phyloP scores from a whole-genome alignment of 768 basidiomycete species.

The Psilocybe tampanensis region DNA sequence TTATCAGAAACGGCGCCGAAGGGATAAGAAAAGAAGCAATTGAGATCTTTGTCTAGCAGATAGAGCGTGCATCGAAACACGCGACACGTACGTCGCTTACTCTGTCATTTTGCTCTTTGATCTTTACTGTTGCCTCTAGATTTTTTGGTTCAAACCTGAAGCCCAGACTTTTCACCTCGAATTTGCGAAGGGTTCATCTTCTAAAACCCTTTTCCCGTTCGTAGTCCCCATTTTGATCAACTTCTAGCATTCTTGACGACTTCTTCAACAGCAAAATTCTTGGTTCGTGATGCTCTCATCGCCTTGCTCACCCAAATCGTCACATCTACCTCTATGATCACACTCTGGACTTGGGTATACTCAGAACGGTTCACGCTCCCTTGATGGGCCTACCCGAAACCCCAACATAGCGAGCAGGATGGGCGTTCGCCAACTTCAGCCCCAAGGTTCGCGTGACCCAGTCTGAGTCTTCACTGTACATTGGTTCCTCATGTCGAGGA shows the following conservation, averaged over 20 bases:
- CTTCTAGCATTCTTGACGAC: neutral
- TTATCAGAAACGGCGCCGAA: neutral
- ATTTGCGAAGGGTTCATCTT: neutral
- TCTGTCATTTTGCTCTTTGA: neutral
- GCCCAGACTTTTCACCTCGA: neutral
- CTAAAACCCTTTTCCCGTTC: neutral
- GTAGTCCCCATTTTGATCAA: neutral
- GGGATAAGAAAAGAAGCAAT: neutral
- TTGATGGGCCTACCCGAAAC: neutral
- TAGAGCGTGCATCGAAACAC: neutral
- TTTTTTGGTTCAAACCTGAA: neutral
- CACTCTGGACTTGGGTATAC: constrained; percentile 2
- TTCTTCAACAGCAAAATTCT: neutral
- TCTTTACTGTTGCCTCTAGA: neutral
- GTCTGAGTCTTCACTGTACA: no score
- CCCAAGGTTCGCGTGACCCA: no score
- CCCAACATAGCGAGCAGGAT: no score
- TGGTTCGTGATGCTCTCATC: neutral
- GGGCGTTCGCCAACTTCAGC: no score
- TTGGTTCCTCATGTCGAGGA: no score
- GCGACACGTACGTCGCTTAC: neutral
- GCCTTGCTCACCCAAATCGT: constrained; percentile 3
- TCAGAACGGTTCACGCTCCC: neutral
- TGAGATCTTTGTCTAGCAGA: neutral
- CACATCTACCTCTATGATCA: neutral